phyloP scores from a whole-genome alignment of 1,284 basidiomycete species.

The Trichosporon ovoides region DNA sequence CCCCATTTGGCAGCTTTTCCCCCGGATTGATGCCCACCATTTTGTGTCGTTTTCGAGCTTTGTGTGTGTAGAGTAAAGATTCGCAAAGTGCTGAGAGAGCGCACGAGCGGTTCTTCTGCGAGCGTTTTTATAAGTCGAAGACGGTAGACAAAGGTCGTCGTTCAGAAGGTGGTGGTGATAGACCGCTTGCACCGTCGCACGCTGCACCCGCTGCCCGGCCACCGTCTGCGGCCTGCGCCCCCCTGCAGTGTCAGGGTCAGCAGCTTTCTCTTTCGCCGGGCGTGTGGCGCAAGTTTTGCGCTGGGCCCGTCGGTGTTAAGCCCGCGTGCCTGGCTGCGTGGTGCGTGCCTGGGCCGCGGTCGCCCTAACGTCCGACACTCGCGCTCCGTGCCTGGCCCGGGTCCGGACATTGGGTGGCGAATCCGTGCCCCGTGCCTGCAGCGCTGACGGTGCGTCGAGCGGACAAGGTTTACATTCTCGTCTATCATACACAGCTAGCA shows the following conservation, averaged over 20 bases:
- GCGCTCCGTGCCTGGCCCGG: not conserved
- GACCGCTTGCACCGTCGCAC: not conserved
- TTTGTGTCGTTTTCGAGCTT: constrained; percentile 6
- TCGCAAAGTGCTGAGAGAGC: constrained; percentile 7
- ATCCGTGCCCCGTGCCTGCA: not conserved
- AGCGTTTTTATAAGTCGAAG: constrained; percentile 4
- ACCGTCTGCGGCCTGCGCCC: not conserved
- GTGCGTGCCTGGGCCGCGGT: not conserved
- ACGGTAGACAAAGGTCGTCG: not conserved
- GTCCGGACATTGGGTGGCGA: not conserved
- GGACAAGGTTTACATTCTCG: not conserved
- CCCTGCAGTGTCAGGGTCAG: not conserved
- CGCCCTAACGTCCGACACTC: not conserved
- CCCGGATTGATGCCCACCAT: constrained; percentile 1
- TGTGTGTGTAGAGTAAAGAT: not conserved
- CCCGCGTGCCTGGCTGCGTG: not conserved
- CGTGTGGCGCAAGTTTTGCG: constrained; percentile 3
- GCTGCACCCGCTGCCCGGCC: not conserved
- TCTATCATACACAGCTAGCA: constrained; percentile 2
- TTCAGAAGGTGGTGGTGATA: not conserved
- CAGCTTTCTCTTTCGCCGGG: not conserved
- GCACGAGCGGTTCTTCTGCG: constrained; percentile 4
- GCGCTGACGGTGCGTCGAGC: not conserved
- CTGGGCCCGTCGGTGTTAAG: not conserved
- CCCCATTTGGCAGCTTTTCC: not conserved